Conservation (phyloP, 2,329 filamentous ascomycete genomes). For the Plenodomus biglobosus region DNA sequence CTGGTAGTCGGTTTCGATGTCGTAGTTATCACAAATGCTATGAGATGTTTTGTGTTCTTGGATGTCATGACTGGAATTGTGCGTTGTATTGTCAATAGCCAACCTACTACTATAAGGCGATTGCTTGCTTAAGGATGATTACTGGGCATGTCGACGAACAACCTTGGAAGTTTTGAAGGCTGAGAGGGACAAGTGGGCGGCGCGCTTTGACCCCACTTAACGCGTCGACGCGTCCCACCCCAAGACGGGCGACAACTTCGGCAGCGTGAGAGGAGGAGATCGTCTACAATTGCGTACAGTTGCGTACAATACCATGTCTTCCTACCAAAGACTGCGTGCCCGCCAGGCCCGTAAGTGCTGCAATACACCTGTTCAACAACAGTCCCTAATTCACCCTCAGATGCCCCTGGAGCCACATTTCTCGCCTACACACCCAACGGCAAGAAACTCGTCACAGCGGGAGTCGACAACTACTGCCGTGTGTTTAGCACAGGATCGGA, state of each 20-base stretch:
- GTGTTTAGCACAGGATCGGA: conserved; percentile 90
- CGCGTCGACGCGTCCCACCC: conserved; percentile 5
- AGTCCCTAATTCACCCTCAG: conserved; percentile 42
- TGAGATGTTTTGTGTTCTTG: too few species aligned
- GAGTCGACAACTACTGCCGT: conserved; percentile 89
- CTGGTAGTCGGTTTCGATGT: too few species aligned
- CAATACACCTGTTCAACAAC: fast-evolving
- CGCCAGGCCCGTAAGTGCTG: conserved; percentile 38
- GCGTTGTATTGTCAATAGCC: too few species aligned
- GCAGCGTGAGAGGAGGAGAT: conserved; percentile 1
- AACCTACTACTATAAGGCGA: too few species aligned
- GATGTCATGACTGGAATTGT: too few species aligned
- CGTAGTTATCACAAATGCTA: too few species aligned
- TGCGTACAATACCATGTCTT: conserved; percentile 13
- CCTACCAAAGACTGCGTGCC: conserved; percentile 25
- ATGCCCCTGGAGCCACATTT: conserved; percentile 84
- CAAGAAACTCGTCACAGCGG: conserved; percentile 82
- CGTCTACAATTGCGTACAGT: too few species aligned
- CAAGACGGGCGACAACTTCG: conserved; percentile 1
- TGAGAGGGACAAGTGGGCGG: neutral
- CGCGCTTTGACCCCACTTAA: neutral
- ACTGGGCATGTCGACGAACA: too few species aligned
- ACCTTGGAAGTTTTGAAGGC: too few species aligned
- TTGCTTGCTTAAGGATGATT: too few species aligned
- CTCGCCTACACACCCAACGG: conserved; percentile 90